These are phyloP conservation scores for Colletotrichum eleusines DNA, from an alignment of 2,329 filamentous ascomycete species.

Conservation along the genomic window DNA sequence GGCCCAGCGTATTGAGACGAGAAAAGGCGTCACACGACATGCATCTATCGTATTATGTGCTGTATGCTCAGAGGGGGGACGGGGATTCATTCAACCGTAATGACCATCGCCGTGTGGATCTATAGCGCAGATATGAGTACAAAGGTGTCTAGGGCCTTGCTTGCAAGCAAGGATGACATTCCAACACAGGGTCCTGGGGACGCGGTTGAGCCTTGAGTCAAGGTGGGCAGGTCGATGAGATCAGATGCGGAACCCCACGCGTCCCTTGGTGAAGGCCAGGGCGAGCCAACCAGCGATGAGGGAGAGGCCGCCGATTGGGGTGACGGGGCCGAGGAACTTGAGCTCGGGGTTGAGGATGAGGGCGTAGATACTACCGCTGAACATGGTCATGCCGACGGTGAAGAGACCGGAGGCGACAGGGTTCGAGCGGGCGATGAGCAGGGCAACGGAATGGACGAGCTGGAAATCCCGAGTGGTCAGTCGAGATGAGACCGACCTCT, in stretches of 20 bases:
- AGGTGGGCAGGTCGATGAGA: background rate
- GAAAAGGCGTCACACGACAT: background rate
- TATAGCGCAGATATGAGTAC: conserved; percentile 5
- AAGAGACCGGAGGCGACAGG: conserved; percentile 70
- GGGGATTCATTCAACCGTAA: background rate
- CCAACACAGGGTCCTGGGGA: background rate
- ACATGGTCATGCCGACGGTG: conserved; percentile 75
- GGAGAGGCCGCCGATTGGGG: conserved; percentile 72
- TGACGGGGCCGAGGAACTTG: conserved; percentile 72
- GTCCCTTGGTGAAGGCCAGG: conserved; percentile 47
- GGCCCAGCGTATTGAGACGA: background rate
- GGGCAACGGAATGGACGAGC: conserved; percentile 72
- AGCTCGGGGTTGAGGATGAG: conserved; percentile 73
- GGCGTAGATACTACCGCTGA: conserved; percentile 74
- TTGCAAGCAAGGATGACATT: background rate
- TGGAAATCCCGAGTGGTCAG: conserved; percentile 47
- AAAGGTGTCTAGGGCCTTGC: background rate
- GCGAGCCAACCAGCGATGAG: conserved; percentile 74
- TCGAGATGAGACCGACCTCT: background rate
- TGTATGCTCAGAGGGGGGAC: too few species aligned
- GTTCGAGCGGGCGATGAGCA: conserved; percentile 70
- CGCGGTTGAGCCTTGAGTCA: too few species aligned
- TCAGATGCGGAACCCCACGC: conserved; percentile 22
- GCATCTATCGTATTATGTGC: background rate
- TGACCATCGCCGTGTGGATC: too few species aligned